A percentile compares a stretch with the other conserved stretches of the same genome.
Conservation (phyloP, 116 monocot species). For the Zostera marina region DNA sequence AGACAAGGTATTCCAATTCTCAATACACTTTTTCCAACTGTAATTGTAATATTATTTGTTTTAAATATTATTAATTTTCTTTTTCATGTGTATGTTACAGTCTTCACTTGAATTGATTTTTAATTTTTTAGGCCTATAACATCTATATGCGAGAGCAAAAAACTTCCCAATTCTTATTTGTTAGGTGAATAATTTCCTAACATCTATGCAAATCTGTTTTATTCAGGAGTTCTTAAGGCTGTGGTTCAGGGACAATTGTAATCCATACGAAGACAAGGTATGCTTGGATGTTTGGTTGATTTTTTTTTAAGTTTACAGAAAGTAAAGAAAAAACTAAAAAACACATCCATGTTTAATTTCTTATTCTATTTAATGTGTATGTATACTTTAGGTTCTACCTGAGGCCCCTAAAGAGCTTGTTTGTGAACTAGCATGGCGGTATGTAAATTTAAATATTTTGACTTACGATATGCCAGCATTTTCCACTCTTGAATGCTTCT, state of each 20-base stretch:
- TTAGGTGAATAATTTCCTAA: too few relatives aligned
- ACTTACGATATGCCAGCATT: too few relatives aligned
- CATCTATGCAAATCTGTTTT: not conserved
- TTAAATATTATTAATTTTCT: too few relatives aligned
- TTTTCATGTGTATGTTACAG: not conserved
- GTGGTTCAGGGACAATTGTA: conserved; percentile 91
- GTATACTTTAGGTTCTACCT: conserved; percentile 53
- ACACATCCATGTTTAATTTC: too few relatives aligned
- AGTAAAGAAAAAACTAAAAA: too few relatives aligned
- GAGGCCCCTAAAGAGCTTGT: conserved; percentile 79
- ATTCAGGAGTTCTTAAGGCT: conserved; percentile 78
- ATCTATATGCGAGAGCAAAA: too few relatives aligned
- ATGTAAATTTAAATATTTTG: conserved; percentile 1
- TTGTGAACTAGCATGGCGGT: conserved; percentile 95
- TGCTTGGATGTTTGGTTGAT: not conserved
- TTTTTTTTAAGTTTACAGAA: not conserved
- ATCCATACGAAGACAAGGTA: conserved; percentile 95
- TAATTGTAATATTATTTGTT: too few relatives aligned
- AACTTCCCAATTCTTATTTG: too few relatives aligned
- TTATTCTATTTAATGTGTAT: not conserved
- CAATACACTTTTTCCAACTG: too few relatives aligned
- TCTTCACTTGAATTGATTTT: not conserved
- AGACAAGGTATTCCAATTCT: conserved; percentile 51
- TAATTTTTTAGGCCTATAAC: too few relatives aligned
- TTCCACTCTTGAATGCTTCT: too few relatives aligned